A percentile compares a stretch with the other conserved stretches of the same genome.
Evolutionary conservation across 2,329 filamentous ascomycete species (phyloP).

Genomic region (Stachybotrys chartarum): DNA sequence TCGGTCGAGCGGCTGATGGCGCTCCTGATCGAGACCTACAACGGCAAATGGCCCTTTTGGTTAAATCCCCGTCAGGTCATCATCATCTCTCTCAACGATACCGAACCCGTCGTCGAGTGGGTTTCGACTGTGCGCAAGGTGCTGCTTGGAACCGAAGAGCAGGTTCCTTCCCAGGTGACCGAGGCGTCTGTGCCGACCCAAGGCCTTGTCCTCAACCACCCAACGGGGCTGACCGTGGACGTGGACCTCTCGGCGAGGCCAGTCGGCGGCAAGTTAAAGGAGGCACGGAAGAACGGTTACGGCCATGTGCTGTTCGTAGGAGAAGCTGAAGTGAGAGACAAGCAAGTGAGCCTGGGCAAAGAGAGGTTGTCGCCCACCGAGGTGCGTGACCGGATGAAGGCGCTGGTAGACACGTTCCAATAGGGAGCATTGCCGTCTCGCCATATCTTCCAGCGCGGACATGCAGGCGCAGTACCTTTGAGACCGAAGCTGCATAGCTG

Average conservation of each 20-base stretch:
- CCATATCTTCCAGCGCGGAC: background rate
- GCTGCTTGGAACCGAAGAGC: constrained; percentile 37
- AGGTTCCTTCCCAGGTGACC: constrained; percentile 23
- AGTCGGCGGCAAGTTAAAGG: constrained; percentile 61
- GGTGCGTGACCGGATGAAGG: constrained; percentile 36
- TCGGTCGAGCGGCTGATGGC: constrained; percentile 82
- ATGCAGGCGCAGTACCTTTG: no score
- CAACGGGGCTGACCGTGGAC: constrained; percentile 60
- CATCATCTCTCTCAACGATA: constrained; percentile 65
- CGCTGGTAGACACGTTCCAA: constrained; percentile 40
- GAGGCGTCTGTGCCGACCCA: constrained; percentile 17
- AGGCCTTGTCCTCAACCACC: constrained; percentile 39
- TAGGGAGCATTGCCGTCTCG: constrained; percentile 17
- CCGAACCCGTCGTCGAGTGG: constrained; percentile 43
- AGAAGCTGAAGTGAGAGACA: constrained; percentile 51
- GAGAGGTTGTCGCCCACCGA: constrained; percentile 36
- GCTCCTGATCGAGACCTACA: constrained; percentile 75
- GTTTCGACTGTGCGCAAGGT: constrained; percentile 39
- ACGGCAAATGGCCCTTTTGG: constrained; percentile 82
- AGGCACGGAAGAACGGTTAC: constrained; percentile 67
- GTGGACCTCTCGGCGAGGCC: constrained; percentile 57
- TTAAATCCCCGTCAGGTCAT: constrained; percentile 72
- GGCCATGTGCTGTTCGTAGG: constrained; percentile 69
- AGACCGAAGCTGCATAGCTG: background rate
- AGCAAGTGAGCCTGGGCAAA: constrained; percentile 40